phyloP scores from a whole-genome alignment of 2,329 filamentous ascomycete genomes.

The Dactylellina cionopaga region DNA sequence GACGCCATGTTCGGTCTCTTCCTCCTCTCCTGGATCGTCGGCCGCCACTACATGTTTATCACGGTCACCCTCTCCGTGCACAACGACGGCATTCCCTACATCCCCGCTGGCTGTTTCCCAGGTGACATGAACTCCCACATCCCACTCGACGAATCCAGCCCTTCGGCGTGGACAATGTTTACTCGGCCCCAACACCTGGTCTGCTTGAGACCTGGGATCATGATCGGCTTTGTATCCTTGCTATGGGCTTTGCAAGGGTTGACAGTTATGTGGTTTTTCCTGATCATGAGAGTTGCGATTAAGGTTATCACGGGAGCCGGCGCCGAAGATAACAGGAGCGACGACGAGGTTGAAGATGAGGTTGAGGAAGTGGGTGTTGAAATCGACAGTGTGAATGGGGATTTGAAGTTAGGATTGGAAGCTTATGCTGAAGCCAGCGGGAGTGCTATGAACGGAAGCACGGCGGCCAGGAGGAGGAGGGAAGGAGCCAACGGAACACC shows the following conservation, averaged over 20 bases:
- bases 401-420: constrained; percentile 31
- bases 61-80: constrained; percentile 85
- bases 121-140: constrained; percentile 58
- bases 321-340: constrained; percentile 87
- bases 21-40: constrained; percentile 82
- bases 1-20: constrained; percentile 87
- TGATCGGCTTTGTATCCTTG: constrained; percentile 78
- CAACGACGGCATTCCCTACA: constrained; percentile 70
- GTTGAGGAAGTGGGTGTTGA: constrained; percentile 63
- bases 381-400: constrained; percentile 10
- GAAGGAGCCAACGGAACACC: constrained; percentile 35
- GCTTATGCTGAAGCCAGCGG: constrained; percentile 39
- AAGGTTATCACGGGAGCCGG: constrained; percentile 79
- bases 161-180: constrained; percentile 67
- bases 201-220: constrained; percentile 80
- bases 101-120: constrained; percentile 77
- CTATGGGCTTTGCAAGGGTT: constrained; percentile 82
- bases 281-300: constrained; percentile 85
- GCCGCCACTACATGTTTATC: constrained; percentile 83
- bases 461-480: constrained; percentile 30
- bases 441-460: constrained; percentile 22
- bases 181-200: constrained; percentile 71
- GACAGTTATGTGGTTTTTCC: constrained; percentile 85
- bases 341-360: constrained; percentile 79
- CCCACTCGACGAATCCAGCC: constrained; percentile 70